These are phyloP conservation scores for Amaranthus tricolor DNA, from an alignment of 179 eudicot species.

Conservation along the genomic window DNA sequence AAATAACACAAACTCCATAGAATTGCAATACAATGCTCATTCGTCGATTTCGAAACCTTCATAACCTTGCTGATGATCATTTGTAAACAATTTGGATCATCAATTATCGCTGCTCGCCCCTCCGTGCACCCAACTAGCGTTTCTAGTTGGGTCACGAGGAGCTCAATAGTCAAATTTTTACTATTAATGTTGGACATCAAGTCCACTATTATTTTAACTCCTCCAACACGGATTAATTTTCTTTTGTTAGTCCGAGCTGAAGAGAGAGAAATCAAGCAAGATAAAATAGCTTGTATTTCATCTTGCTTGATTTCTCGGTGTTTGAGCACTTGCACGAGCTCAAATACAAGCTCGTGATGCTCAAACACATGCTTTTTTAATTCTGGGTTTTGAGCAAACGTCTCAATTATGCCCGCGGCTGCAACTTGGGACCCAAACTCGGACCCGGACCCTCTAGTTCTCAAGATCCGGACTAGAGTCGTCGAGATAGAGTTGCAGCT, in stretches of 20 bases:
- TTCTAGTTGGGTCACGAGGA: slow-evolving; percentile 44
- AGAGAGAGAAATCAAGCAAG: slow-evolving; percentile 28
- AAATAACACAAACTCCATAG: slow-evolving; percentile 71
- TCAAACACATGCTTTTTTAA: slow-evolving; percentile 29
- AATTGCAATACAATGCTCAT: slow-evolving; percentile 58
- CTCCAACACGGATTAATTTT: slow-evolving; percentile 43
- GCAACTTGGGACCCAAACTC: slow-evolving; percentile 22
- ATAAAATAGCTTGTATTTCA: slow-evolving; percentile 24
- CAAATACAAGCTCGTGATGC: slow-evolving; percentile 24
- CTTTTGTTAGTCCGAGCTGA: slow-evolving; percentile 33
- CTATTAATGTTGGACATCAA: slow-evolving; percentile 6
- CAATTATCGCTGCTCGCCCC: slow-evolving; percentile 55
- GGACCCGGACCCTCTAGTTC: slow-evolving; percentile 17
- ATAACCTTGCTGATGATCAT: slow-evolving; percentile 43
- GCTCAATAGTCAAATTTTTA: slow-evolving; percentile 22
- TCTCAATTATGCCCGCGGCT: slow-evolving; percentile 32
- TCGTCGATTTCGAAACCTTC: slow-evolving; percentile 53
- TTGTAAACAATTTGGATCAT: slow-evolving; percentile 35
- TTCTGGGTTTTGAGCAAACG: slow-evolving; percentile 28
- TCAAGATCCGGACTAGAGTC: slow-evolving; percentile 20
- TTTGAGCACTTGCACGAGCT: slow-evolving; percentile 26
- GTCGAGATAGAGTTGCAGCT: neutral
- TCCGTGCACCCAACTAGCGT: slow-evolving; percentile 50
- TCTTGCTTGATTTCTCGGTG: neutral
- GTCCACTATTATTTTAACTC: slow-evolving; percentile 25